Evolutionary conservation across 192 early-diverging fungal species (phyloP).

Genomic region (Coemansia sp.): DNA sequence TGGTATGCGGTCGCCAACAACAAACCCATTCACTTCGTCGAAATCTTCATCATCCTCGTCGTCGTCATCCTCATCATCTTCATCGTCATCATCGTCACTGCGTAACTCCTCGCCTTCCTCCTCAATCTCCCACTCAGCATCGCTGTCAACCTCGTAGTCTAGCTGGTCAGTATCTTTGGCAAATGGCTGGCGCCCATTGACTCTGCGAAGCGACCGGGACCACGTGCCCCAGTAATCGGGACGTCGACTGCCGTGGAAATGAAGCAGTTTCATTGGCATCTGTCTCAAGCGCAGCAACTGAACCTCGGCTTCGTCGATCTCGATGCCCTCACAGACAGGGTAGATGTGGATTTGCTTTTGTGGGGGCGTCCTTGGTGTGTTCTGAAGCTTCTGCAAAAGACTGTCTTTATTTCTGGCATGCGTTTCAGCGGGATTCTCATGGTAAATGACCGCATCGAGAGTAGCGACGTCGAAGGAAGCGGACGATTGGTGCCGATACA

Average conservation of each 20-base stretch:
- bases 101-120: constrained; percentile 85
- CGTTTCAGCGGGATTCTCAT: neutral
- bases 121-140: constrained; percentile 83
- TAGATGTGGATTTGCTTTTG: neutral
- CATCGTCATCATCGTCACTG: constrained; percentile 70
- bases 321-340: constrained; percentile 9
- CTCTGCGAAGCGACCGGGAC: constrained; percentile 59
- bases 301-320: constrained; percentile 34
- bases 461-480: constrained; percentile 34
- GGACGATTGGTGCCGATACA: constrained; percentile 26
- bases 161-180: constrained; percentile 59
- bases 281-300: constrained; percentile 17
- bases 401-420: neutral
- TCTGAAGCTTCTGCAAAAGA: constrained; percentile 12
- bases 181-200: constrained; percentile 65
- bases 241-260: constrained; percentile 35
- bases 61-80: constrained; percentile 56
- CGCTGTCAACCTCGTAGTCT: constrained; percentile 88
- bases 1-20: constrained; percentile 65
- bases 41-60: constrained; percentile 66
- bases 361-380: neutral
- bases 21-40: constrained; percentile 84
- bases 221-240: constrained; percentile 66
- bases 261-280: constrained; percentile 32
- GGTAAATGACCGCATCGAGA: constrained; percentile 33